Conservation (phyloP, 805 yeast genomes). For the Naumovozyma baii region DNA sequence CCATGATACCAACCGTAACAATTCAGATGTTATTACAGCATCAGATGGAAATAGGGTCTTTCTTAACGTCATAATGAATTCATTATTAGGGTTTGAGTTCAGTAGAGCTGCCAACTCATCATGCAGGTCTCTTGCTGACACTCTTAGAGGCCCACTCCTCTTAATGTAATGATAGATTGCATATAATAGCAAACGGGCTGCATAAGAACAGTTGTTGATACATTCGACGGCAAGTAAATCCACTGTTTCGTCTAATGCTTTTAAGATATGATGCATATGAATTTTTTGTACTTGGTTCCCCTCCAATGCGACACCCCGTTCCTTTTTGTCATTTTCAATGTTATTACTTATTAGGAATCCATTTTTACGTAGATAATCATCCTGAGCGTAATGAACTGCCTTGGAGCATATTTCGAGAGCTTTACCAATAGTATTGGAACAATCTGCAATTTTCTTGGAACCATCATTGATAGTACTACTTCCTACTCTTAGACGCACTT, state of each 20-base stretch:
- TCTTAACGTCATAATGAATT: constrained; percentile 25
- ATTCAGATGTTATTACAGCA: constrained; percentile 13
- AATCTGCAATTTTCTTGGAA: constrained; percentile 87
- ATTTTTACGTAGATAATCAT: constrained; percentile 37
- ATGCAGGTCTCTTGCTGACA: constrained; percentile 60
- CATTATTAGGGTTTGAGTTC: constrained; percentile 31
- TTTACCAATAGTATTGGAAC: constrained; percentile 93
- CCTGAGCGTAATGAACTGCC: constrained; percentile 81
- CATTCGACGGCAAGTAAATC: constrained; percentile 59
- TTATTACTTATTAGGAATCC: constrained; percentile 16
- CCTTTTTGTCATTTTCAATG: constrained; percentile 11
- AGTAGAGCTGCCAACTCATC: constrained; percentile 60
- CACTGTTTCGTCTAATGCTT: constrained; percentile 71
- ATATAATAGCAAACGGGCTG: constrained; percentile 59
- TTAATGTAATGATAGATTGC: constrained; percentile 55
- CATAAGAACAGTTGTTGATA: constrained; percentile 50
- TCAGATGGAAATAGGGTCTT: constrained; percentile 7
- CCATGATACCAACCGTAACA: constrained; percentile 46
- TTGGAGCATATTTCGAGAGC: constrained; percentile 80
- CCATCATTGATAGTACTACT: constrained; percentile 84
- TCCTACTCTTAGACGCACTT: constrained; percentile 32
- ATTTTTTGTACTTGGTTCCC: constrained; percentile 36
- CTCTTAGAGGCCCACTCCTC: constrained; percentile 65
- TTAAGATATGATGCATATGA: constrained; percentile 61
- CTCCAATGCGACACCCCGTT: constrained; percentile 4